phyloP scores from a whole-genome alignment of 306 rosid genomes.

The Cucumis sativus region DNA sequence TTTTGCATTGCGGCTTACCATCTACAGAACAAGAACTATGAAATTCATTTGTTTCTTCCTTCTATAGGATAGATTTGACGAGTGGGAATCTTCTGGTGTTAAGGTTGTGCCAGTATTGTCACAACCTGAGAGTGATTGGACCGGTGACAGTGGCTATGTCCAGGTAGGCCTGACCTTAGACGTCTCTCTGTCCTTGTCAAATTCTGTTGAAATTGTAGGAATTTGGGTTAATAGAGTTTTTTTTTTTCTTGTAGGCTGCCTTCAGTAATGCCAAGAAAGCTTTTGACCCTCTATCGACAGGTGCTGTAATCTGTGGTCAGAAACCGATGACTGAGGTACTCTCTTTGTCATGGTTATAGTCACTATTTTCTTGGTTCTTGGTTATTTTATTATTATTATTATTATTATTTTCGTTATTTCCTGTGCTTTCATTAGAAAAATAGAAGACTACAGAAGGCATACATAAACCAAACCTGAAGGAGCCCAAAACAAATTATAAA shows the following conservation, averaged over 20 bases:
- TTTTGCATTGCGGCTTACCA: background rate
- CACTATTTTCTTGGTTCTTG: background rate
- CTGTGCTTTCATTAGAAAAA: no score
- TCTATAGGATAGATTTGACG: slow-evolving; percentile 73
- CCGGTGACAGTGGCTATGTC: slow-evolving; percentile 70
- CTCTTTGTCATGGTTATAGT: background rate
- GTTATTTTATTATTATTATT: background rate
- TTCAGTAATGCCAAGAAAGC: slow-evolving; percentile 58
- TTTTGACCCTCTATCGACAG: slow-evolving; percentile 47
- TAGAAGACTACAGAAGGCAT: background rate
- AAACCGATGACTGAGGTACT: slow-evolving; percentile 86
- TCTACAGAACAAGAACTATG: background rate
- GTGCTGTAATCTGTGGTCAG: slow-evolving; percentile 83
- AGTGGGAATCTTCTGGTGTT: slow-evolving; percentile 90
- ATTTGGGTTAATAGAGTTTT: background rate
- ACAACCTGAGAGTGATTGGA: slow-evolving; percentile 71
- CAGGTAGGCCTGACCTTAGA: slow-evolving; percentile 39
- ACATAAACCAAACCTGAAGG: background rate
- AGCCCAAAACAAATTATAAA: background rate
- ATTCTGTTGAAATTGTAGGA: background rate
- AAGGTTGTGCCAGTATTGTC: slow-evolving; percentile 82
- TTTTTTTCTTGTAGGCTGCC: slow-evolving; percentile 51
- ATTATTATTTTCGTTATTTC: no score
- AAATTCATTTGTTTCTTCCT: slow-evolving; percentile 9
- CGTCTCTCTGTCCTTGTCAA: background rate